Evolutionary conservation across 2,329 filamentous ascomycete species (phyloP), one percentile per base, ranked within the genome.

Genomic region (Ceratocystis cubensis): DNA sequence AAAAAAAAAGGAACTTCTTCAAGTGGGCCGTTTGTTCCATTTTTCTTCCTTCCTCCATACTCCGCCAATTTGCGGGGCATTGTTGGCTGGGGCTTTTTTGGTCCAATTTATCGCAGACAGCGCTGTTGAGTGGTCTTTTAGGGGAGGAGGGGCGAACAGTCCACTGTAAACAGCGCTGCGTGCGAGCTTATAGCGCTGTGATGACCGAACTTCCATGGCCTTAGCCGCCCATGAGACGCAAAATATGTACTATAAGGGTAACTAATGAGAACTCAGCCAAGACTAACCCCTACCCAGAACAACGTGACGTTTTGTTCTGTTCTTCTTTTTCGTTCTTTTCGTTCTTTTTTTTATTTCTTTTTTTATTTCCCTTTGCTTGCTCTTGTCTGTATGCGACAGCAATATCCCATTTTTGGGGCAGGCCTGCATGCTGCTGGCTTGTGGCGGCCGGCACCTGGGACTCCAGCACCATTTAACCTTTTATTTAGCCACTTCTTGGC

Each of bases 171-270:
- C 48, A 22, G 48, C 48, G 48, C n/a, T 25, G n/a, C 7, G n/a
- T 13, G n/a, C n/a, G 5, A 22, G n/a, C 37, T 3, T 41, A 15
- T 5, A 41, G 37, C 37, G 13, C 37, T 41, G 37, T 15, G 10
- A 15, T 13, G 15, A 10, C 37, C 37, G 10, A 41, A 41, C 10
- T 15, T 41, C 37, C 10, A 33, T 5, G 37, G 37, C 10, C 13
- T 41, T 41, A 13, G 37, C 37, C 10, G 37, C 37, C 37, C 37
- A 41, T 41, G 10, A 41, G 8, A 15, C 22, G 22, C 25, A 57
- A 57, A 30, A 57, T 33, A 57, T 57, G 53, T 57, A 57, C 53
- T 57, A 57, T 57, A 57, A 25, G 53, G 53, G 53, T 17, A 57
- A 57, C 22, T 20, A 28, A 28, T 6, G 20, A 57, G 28, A 17